Evolutionary conservation across 2,329 filamentous ascomycete species (phyloP).

Genomic region (Dactylellina sp.): DNA sequence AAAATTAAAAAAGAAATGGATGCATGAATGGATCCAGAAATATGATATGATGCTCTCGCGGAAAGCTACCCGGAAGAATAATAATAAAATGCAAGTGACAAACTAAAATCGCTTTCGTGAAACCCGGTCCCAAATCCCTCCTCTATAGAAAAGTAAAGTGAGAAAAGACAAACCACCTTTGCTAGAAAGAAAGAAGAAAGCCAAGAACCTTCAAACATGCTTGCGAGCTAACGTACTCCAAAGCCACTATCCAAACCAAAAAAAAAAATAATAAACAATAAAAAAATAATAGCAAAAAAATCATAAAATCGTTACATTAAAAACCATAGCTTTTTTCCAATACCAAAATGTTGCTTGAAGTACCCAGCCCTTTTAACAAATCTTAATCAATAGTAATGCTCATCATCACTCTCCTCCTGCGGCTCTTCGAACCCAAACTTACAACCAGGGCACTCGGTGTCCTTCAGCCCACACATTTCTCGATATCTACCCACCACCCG

Average conservation of each 20-base stretch:
- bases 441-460: conserved; percentile 45
- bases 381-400: conserved; percentile 32
- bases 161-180: not conserved
- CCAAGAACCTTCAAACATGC: not conserved
- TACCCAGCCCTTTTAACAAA: too few species aligned
- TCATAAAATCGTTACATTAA: conserved; percentile 3
- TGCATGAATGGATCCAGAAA: conserved; percentile 4
- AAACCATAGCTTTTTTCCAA: conserved; percentile 5
- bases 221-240: not conserved
- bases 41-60: not conserved
- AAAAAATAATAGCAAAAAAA: not conserved
- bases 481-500: conserved; percentile 40
- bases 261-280: not conserved
- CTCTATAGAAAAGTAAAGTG: too few species aligned
- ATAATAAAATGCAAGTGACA: not conserved
- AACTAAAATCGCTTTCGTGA: not conserved
- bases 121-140: not conserved
- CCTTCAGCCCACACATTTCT: conserved; percentile 52
- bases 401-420: conserved; percentile 47
- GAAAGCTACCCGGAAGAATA: conserved; percentile 1
- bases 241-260: too few species aligned
- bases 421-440: conserved; percentile 50
- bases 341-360: too few species aligned
- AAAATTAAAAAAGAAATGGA: conserved; percentile 2
- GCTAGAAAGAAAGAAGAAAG: not conserved